A percentile compares a stretch with the other conserved stretches of the same genome.
Evolutionary conservation across 352 stramenopile species (phyloP).

Genomic region (Phytophthora meadii): DNA sequence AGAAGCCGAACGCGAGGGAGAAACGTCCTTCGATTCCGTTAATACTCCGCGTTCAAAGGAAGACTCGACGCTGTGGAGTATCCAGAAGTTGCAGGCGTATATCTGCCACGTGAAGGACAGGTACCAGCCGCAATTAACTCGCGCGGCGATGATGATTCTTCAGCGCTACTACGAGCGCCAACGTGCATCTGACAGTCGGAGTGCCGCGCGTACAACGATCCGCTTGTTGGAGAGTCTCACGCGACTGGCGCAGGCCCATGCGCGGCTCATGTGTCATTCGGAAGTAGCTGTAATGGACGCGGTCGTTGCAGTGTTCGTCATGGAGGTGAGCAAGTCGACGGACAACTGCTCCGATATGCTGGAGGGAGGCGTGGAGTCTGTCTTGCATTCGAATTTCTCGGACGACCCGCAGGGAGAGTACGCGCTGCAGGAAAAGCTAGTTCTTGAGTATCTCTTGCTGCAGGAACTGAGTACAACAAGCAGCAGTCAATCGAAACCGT

Average conservation of each 20-base stretch:
- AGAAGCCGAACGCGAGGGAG: constrained; percentile 25
- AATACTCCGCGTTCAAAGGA: constrained; percentile 13
- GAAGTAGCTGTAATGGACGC: constrained; percentile 78
- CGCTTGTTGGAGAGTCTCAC: constrained; percentile 95
- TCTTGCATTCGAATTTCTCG: constrained; percentile 75
- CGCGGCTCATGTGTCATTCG: constrained; percentile 80
- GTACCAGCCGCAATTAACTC: constrained; percentile 86
- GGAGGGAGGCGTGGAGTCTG: constrained; percentile 61
- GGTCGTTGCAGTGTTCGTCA: constrained; percentile 80
- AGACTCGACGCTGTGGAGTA: constrained; percentile 65
- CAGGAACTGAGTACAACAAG: constrained; percentile 54
- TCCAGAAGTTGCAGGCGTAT: constrained; percentile 93
- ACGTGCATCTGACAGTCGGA: constrained; percentile 62
- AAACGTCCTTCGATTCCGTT: constrained; percentile 24
- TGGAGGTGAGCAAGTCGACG: constrained; percentile 78
- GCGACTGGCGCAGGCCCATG: constrained; percentile 92
- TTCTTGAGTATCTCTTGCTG: constrained; percentile 74
- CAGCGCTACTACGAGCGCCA: constrained; percentile 93
- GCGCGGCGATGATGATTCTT: constrained; percentile 86
- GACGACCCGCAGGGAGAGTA: constrained; percentile 71
- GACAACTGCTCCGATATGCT: constrained; percentile 67
- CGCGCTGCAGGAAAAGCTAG: constrained; percentile 68
- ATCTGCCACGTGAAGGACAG: constrained; percentile 92
- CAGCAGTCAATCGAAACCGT: constrained; percentile 15
- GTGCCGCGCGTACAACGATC: constrained; percentile 90